A percentile compares a stretch with the other conserved stretches of the same genome.
Conservation (phyloP, 208 protist genomes). For the Kentomonas sorsogonicus region DNA sequence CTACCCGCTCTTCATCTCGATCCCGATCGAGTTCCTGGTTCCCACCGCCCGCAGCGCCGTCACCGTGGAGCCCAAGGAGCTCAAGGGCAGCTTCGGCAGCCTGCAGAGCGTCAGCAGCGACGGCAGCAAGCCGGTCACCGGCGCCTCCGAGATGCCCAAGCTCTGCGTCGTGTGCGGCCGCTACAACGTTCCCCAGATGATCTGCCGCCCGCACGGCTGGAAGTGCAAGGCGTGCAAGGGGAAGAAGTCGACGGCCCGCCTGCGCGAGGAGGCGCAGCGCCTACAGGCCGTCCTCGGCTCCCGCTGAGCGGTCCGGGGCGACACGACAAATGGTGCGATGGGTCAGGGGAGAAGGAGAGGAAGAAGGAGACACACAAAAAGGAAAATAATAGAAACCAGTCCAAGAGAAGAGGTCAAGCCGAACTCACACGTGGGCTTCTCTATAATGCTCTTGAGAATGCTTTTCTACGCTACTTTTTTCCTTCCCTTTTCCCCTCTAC, state of each 20-base stretch:
- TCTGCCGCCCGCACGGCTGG: slow-evolving; percentile 62
- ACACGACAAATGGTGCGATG: background rate
- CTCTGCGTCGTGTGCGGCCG: slow-evolving; percentile 85
- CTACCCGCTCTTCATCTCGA: slow-evolving; percentile 87
- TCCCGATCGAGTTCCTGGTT: slow-evolving; percentile 84
- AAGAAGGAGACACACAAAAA: slow-evolving; percentile 8
- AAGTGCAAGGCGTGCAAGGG: slow-evolving; percentile 88
- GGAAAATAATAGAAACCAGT: slow-evolving; percentile 11
- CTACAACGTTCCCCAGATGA: slow-evolving; percentile 70
- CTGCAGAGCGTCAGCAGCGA: slow-evolving; percentile 20
- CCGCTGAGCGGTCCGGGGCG: background rate
- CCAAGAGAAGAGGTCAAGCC: too few relatives aligned
- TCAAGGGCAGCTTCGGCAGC: slow-evolving; percentile 35
- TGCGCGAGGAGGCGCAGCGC: slow-evolving; percentile 50
- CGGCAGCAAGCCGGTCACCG: slow-evolving; percentile 4
- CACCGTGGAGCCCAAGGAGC: slow-evolving; percentile 15
- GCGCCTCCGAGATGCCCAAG: slow-evolving; percentile 23
- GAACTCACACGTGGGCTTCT: too few relatives aligned
- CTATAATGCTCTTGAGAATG: too few relatives aligned
- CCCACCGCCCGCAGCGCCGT: slow-evolving; percentile 28
- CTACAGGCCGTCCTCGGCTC: slow-evolving; percentile 21
- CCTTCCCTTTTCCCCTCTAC: background rate
- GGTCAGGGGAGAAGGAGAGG: background rate
- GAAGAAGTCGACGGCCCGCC: slow-evolving; percentile 50
- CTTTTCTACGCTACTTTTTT: too few relatives aligned